phyloP scores from a whole-genome alignment of 2,329 filamentous ascomycete species.

The Exophiala aquamarina region DNA sequence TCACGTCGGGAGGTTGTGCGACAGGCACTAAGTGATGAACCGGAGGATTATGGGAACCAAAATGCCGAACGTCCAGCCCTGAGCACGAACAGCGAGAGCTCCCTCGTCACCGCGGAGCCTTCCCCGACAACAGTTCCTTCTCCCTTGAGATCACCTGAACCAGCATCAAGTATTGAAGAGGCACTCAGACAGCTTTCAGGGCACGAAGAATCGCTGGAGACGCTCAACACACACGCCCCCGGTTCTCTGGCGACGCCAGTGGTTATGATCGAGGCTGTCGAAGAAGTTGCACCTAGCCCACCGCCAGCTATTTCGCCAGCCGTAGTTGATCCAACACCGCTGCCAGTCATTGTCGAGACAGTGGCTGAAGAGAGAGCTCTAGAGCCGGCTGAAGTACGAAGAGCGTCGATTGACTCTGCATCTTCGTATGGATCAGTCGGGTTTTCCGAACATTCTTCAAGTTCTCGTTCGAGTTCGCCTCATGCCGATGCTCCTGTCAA shows the following conservation, averaged over 20 bases:
- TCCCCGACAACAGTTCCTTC: slow-evolving; percentile 10
- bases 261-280: slow-evolving; percentile 11
- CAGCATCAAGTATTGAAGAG: slow-evolving; percentile 1
- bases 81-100: slow-evolving; percentile 15
- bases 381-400: slow-evolving; percentile 4
- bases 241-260: slow-evolving; percentile 5
- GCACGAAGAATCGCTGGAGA: slow-evolving; percentile 21
- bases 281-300: slow-evolving; percentile 3
- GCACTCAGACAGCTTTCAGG: not conserved
- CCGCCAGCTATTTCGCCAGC: not conserved
- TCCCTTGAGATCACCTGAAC: slow-evolving; percentile 7
- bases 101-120: slow-evolving; percentile 17
- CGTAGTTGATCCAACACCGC: not conserved
- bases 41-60: slow-evolving; percentile 13
- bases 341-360: not conserved
- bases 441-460: slow-evolving; percentile 31
- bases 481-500: slow-evolving; percentile 38
- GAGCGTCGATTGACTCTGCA: slow-evolving; percentile 37
- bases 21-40: slow-evolving; percentile 24
- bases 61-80: slow-evolving; percentile 4
- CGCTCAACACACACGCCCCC: slow-evolving; percentile 12
- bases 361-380: not conserved
- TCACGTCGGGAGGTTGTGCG: slow-evolving; percentile 17
- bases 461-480: slow-evolving; percentile 62
- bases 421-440: slow-evolving; percentile 42